Percentiles rank a stretch among this genome's conserved stretches.
Conservation (phyloP, 768 basidiomycete genomes). For the Termitomyces sp. region DNA sequence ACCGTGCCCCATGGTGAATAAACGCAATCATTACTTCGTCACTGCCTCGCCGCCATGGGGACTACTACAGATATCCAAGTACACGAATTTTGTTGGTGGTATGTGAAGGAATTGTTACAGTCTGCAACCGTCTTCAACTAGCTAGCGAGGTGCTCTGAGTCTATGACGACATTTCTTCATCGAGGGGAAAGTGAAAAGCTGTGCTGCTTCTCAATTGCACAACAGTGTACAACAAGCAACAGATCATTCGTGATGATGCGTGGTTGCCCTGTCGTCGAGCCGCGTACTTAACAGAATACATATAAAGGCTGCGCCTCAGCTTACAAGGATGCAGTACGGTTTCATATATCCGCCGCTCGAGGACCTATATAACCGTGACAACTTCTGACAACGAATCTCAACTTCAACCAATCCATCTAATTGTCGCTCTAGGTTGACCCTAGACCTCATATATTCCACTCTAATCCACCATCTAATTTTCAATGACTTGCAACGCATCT, state of each 20-base stretch:
- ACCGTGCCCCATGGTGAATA: background rate
- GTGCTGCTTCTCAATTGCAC: background rate
- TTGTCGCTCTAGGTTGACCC: background rate
- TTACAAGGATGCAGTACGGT: background rate
- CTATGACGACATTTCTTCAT: background rate
- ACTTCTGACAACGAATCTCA: background rate
- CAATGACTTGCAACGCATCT: background rate
- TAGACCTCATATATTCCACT: background rate
- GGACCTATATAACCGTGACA: slow-evolving; percentile 5
- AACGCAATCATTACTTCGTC: background rate
- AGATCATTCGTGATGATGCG: background rate
- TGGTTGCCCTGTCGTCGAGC: background rate
- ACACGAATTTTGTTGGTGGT: background rate
- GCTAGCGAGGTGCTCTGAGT: background rate
- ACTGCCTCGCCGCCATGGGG: background rate
- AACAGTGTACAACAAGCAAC: background rate
- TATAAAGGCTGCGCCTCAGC: background rate
- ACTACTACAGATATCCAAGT: background rate
- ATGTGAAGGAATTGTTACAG: background rate
- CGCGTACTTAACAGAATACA: background rate
- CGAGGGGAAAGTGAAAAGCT: background rate
- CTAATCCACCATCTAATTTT: background rate
- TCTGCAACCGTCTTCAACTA: background rate
- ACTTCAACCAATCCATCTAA: background rate
- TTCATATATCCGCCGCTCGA: background rate